A percentile compares a stretch with the other conserved stretches of the same genome.
These are phyloP conservation scores for Exutisphaerella laricina DNA, from an alignment of 2,329 filamentous ascomycete species.

Conservation along the genomic window DNA sequence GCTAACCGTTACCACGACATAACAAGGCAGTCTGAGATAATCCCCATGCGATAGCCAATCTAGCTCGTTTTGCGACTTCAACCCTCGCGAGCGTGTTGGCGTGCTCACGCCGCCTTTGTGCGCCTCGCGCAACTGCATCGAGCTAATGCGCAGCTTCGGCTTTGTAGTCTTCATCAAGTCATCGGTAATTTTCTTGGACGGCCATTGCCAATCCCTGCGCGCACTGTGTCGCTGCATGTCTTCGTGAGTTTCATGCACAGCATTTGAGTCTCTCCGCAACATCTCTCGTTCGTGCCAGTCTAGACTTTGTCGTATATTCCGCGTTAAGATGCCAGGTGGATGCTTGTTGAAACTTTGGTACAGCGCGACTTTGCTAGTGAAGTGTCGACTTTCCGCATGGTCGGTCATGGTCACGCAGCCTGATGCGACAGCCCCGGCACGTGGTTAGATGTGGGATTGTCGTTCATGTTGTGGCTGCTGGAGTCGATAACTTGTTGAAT, in stretches of 20 bases:
- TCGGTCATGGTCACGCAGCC: conserved; percentile 1
- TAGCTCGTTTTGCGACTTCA: conserved; percentile 3
- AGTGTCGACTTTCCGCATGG: background rate
- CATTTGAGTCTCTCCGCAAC: conserved; percentile 5
- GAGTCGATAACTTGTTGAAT: too few relatives aligned
- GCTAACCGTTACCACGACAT: conserved; percentile 19
- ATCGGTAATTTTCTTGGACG: background rate
- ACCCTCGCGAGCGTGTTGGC: too few relatives aligned
- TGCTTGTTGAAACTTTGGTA: background rate
- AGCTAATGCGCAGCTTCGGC: conserved; percentile 3
- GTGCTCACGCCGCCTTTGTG: background rate
- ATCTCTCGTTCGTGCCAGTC: conserved; percentile 25
- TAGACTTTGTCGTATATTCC: conserved; percentile 30
- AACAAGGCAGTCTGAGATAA: conserved; percentile 18
- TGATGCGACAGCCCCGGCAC: background rate
- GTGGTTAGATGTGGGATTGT: conserved; percentile 15
- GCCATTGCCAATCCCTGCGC: background rate
- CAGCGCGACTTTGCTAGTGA: conserved; percentile 4
- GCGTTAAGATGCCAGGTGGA: conserved; percentile 23
- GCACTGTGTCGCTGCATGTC: background rate
- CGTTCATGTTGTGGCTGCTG: conserved; percentile 26
- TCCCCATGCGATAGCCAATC: conserved; percentile 24
- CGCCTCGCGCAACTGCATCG: background rate
- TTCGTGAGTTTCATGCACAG: background rate
- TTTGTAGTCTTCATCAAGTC: background rate